Conservation (phyloP, 306 rosid species). For the Datisca glomerata region DNA sequence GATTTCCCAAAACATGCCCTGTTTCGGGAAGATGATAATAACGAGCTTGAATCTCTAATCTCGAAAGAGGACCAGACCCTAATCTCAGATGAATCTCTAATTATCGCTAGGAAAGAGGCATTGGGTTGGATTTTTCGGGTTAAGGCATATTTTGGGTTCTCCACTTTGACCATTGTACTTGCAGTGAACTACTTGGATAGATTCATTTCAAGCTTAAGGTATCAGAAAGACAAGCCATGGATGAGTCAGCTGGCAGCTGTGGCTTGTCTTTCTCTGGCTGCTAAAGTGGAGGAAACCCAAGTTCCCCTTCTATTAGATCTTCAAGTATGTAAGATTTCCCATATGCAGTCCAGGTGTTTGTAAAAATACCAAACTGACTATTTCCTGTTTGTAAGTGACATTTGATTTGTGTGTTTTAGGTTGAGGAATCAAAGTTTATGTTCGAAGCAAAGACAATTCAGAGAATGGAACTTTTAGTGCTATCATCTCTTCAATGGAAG, state of each 20-base stretch:
- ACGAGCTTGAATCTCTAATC: constrained; percentile 45
- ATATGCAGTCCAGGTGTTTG: constrained; percentile 32
- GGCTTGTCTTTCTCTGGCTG: constrained; percentile 81
- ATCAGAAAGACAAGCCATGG: constrained; percentile 72
- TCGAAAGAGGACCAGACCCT: constrained; percentile 45
- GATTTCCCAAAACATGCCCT: constrained; percentile 35
- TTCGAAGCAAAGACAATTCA: constrained; percentile 78
- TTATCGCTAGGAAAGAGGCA: constrained; percentile 39
- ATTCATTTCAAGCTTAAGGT: constrained; percentile 37
- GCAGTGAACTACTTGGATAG: constrained; percentile 95
- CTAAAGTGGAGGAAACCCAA: constrained; percentile 78
- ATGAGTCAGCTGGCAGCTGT: constrained; percentile 72
- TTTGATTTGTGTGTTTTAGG: constrained; percentile 32
- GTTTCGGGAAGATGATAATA: constrained; percentile 59
- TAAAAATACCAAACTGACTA: constrained; percentile 17
- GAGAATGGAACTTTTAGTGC: constrained; percentile 93
- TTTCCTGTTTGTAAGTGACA: background rate
- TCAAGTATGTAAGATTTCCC: constrained; percentile 39
- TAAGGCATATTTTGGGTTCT: constrained; percentile 44
- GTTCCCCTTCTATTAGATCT: constrained; percentile 75
- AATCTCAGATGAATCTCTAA: constrained; percentile 28
- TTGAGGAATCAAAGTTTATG: constrained; percentile 55
- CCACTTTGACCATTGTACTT: constrained; percentile 56
- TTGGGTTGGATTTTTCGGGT: constrained; percentile 64
- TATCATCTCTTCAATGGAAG: constrained; percentile 83